These are phyloP conservation scores for Annulohypoxylon stygium DNA, from an alignment of 495 filamentous ascomycete species.

Conservation along the genomic window DNA sequence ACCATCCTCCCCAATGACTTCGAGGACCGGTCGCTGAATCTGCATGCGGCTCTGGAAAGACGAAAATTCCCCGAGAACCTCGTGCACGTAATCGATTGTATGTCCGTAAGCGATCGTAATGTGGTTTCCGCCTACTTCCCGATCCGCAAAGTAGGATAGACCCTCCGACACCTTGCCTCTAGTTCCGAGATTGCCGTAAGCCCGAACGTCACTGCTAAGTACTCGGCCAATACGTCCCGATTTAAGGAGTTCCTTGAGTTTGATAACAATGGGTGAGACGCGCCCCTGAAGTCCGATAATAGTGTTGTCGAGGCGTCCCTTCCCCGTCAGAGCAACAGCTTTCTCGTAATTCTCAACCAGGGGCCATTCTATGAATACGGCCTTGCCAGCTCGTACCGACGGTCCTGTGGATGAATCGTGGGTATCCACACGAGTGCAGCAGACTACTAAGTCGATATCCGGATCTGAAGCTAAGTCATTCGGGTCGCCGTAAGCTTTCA, in stretches of 20 bases:
- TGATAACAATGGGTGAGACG: constrained; percentile 57
- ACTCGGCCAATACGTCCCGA: constrained; percentile 66
- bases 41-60: constrained; percentile 58
- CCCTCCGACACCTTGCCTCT: constrained; percentile 50
- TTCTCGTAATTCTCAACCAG: constrained; percentile 54
- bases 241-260: constrained; percentile 62
- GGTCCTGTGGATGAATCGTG: constrained; percentile 58
- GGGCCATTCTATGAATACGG: constrained; percentile 72
- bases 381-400: constrained; percentile 67
- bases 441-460: constrained; percentile 71
- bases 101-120: constrained; percentile 68
- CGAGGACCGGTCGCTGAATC: constrained; percentile 59
- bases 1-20: constrained; percentile 47
- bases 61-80: constrained; percentile 60
- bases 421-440: constrained; percentile 65
- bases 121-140: constrained; percentile 63
- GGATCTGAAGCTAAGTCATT: constrained; percentile 59
- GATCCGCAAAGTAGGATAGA: constrained; percentile 60
- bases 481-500: constrained; percentile 66
- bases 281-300: constrained; percentile 67
- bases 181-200: constrained; percentile 54
- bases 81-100: constrained; percentile 57
- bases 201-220: constrained; percentile 64
- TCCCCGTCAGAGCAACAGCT: constrained; percentile 60
- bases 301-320: constrained; percentile 56